These are phyloP conservation scores for Marasmius oreades DNA, from an alignment of 1,284 basidiomycete species.

Conservation along the genomic window DNA sequence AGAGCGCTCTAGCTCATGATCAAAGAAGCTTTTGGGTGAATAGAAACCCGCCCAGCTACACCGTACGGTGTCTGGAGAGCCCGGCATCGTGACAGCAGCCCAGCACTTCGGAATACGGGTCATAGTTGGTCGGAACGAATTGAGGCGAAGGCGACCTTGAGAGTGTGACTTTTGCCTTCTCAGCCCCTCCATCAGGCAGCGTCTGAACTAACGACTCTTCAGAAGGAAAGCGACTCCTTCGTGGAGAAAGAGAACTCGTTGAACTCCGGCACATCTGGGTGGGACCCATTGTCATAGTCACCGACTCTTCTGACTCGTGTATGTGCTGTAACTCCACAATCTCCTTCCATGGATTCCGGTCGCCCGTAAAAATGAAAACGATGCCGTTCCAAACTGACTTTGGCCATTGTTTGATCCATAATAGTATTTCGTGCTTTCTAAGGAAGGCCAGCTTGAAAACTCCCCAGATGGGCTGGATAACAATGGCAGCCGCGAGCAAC, in stretches of 20 bases:
- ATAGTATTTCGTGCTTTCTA: background rate
- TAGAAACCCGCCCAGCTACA: too few species aligned
- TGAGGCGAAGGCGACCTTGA: too few species aligned
- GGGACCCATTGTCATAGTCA: background rate
- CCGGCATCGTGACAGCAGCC: too few species aligned
- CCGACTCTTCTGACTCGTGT: background rate
- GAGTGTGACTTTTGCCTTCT: too few species aligned
- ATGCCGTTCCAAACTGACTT: conserved; percentile 12
- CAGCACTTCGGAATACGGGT: too few species aligned
- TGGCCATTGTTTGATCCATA: conserved; percentile 11
- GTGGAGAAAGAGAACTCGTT: background rate
- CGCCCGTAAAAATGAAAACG: conserved; percentile 13
- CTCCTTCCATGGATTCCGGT: conserved; percentile 14
- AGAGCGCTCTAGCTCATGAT: too few species aligned
- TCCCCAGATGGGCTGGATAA: conserved; percentile 9
- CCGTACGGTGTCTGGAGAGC: too few species aligned
- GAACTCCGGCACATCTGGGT: background rate
- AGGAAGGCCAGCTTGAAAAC: conserved; percentile 7
- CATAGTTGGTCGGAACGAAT: too few species aligned
- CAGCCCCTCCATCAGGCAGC: too few species aligned
- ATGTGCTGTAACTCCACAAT: background rate
- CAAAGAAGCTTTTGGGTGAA: too few species aligned
- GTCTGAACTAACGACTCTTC: too few species aligned
- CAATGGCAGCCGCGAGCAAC: conserved; percentile 13
- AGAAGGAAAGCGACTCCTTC: background rate